Evolutionary conservation across 371 early-diverging fungal genomes (phyloP).

Genomic region (Mortierella sp.): DNA sequence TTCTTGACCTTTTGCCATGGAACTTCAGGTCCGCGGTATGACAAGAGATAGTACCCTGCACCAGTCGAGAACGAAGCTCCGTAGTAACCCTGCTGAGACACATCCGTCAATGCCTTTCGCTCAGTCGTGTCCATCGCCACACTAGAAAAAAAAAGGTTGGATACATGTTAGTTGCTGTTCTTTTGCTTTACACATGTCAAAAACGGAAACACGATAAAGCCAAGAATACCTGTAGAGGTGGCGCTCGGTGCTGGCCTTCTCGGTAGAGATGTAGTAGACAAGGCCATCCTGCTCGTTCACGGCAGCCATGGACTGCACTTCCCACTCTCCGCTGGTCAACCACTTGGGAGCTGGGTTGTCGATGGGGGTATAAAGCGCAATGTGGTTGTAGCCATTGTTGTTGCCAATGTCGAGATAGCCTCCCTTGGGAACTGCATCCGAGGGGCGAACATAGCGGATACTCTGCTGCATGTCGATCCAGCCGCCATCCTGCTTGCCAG

Average conservation of each 20-base stretch:
- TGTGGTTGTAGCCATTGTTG: constrained; percentile 83
- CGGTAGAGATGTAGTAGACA: constrained; percentile 77
- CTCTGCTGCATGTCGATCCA: constrained; percentile 79
- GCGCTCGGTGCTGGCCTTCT: constrained; percentile 82
- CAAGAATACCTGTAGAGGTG: constrained; percentile 74
- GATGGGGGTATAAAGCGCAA: constrained; percentile 79
- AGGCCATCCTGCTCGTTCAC: constrained; percentile 70
- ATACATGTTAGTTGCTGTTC: background rate
- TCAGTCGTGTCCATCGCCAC: constrained; percentile 62
- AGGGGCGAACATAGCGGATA: constrained; percentile 61
- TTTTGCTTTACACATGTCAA: too few relatives aligned
- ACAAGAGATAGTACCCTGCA: constrained; percentile 79
- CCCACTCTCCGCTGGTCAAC: constrained; percentile 90
- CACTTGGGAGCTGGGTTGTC: constrained; percentile 68
- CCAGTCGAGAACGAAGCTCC: constrained; percentile 80
- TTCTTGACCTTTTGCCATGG: constrained; percentile 84
- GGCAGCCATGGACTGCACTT: constrained; percentile 77
- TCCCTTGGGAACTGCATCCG: constrained; percentile 59
- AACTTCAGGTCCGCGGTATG: constrained; percentile 90
- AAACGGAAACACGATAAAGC: background rate
- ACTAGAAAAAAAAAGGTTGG: constrained; percentile 24
- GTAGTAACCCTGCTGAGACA: constrained; percentile 74
- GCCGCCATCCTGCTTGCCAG: constrained; percentile 71
- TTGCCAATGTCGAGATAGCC: constrained; percentile 88
- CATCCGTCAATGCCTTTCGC: constrained; percentile 65